phyloP scores from a whole-genome alignment of 2,329 filamentous ascomycete genomes.

The Colletotrichum brevisporum region DNA sequence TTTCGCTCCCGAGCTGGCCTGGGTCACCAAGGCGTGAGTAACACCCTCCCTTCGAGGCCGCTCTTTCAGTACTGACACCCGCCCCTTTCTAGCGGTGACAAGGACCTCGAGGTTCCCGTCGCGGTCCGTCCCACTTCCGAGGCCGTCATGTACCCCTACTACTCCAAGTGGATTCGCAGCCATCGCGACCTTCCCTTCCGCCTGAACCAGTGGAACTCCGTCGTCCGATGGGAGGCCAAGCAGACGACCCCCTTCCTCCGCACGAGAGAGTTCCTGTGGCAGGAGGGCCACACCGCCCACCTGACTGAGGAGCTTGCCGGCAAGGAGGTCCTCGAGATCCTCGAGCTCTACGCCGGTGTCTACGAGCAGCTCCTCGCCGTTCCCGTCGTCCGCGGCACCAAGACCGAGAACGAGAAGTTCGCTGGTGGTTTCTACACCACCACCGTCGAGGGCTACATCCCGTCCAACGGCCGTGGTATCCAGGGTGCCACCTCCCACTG shows the following conservation, averaged over 20 bases:
- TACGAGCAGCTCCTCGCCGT: slow-evolving; percentile 96
- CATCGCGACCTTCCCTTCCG: slow-evolving; percentile 95
- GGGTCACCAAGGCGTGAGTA: slow-evolving; percentile 85
- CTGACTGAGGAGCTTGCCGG: slow-evolving; percentile 85
- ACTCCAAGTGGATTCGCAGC: slow-evolving; percentile 95
- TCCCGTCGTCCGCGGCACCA: slow-evolving; percentile 91
- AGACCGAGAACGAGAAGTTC: slow-evolving; percentile 99
- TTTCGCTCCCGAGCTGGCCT: slow-evolving; percentile 94
- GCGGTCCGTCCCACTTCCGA: slow-evolving; percentile 79
- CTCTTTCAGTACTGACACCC: slow-evolving; percentile 7
- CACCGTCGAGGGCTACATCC: slow-evolving; percentile 97
- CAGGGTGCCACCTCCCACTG: slow-evolving; percentile 96
- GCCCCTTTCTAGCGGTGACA: slow-evolving; percentile 78
- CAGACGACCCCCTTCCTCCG: slow-evolving; percentile 89
- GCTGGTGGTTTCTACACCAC: slow-evolving; percentile 97
- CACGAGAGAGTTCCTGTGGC: slow-evolving; percentile 97
- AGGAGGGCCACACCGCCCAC: slow-evolving; percentile 94
- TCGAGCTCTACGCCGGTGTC: slow-evolving; percentile 91
- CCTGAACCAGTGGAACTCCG: slow-evolving; percentile 98
- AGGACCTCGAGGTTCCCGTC: slow-evolving; percentile 86
- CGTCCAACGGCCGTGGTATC: slow-evolving; percentile 94
- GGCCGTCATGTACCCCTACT: slow-evolving; percentile 95
- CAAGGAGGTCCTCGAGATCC: slow-evolving; percentile 90
- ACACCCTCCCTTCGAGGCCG: not conserved
- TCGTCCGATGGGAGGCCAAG: slow-evolving; percentile 96